Conservation (phyloP, 768 basidiomycete species). For the Suillus bovinus region DNA sequence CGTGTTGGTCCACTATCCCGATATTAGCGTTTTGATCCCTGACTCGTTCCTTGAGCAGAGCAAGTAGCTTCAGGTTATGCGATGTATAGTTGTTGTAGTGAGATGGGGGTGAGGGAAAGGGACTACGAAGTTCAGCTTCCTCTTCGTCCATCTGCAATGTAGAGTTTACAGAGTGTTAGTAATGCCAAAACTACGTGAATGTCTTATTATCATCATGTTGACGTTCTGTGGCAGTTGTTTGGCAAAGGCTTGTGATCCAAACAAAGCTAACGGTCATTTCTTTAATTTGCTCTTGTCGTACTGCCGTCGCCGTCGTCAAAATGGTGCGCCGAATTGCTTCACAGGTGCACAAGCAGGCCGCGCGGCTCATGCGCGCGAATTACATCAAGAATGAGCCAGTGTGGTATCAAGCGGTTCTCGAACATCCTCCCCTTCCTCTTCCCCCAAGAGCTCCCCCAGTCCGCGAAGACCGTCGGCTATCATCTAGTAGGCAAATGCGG, state of each 20-base stretch:
- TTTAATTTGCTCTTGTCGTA: background rate
- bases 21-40: constrained; percentile 37
- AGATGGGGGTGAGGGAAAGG: constrained; percentile 87
- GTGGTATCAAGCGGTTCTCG: constrained; percentile 85
- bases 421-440: constrained; percentile 85
- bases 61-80: constrained; percentile 70
- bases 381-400: constrained; percentile 66
- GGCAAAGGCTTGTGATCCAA: constrained; percentile 8
- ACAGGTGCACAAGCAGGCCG: constrained; percentile 87
- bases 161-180: background rate
- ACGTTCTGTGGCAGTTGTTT: constrained; percentile 1
- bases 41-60: constrained; percentile 57
- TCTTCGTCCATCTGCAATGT: constrained; percentile 50
- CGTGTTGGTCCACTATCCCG: constrained; percentile 52
- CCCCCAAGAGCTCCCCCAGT: constrained; percentile 71
- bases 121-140: constrained; percentile 77
- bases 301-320: background rate
- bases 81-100: constrained; percentile 78
- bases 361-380: constrained; percentile 71
- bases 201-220: background rate
- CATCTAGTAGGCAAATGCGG: constrained; percentile 26
- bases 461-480: constrained; percentile 46
- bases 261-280: background rate
- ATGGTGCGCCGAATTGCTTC: constrained; percentile 84
- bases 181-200: background rate